Evolutionary conservation across 495 filamentous ascomycete genomes (phyloP).

Genomic region (Lasiosphaeris hirsuta): DNA sequence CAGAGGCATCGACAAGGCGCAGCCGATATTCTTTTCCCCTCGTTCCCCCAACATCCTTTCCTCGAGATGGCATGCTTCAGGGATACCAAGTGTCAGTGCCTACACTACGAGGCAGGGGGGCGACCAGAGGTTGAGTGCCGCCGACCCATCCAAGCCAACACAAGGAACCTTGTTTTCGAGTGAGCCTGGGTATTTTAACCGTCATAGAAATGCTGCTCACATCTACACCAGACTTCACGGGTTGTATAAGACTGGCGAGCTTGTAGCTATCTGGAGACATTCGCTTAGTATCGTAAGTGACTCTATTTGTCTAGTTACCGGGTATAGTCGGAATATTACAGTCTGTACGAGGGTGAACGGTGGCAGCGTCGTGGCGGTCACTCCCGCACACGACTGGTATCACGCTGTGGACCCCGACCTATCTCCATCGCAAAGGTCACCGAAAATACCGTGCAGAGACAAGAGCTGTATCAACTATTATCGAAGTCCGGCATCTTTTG

Average conservation of each 20-base stretch:
- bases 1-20: constrained; percentile 19
- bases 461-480: constrained; percentile 15
- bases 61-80: constrained; percentile 24
- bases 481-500: constrained; percentile 7
- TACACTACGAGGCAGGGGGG: constrained; percentile 17
- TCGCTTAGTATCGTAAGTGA: background rate
- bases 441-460: constrained; percentile 11
- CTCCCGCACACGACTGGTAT: constrained; percentile 18
- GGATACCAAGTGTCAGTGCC: constrained; percentile 9
- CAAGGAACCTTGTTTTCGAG: constrained; percentile 5
- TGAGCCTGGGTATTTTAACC: background rate
- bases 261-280: constrained; percentile 7
- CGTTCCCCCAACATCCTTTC: constrained; percentile 4
- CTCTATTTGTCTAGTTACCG: constrained; percentile 7
- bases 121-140: constrained; percentile 2
- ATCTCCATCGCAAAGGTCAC: constrained; percentile 5
- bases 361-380: constrained; percentile 4
- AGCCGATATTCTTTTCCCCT: constrained; percentile 15
- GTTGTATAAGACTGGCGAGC: background rate
- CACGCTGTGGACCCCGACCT: constrained; percentile 22
- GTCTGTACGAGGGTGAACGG: constrained; percentile 7
- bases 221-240: background rate
- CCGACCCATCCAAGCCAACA: constrained; percentile 5
- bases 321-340: constrained; percentile 13
- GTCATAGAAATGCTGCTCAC: background rate